A percentile compares a stretch with the other conserved stretches of the same genome.
Evolutionary conservation across 225 moss, liverwort and hornwort genomes (phyloP).

Genomic region (Bryoerythrophyllum caledonicum): DNA sequence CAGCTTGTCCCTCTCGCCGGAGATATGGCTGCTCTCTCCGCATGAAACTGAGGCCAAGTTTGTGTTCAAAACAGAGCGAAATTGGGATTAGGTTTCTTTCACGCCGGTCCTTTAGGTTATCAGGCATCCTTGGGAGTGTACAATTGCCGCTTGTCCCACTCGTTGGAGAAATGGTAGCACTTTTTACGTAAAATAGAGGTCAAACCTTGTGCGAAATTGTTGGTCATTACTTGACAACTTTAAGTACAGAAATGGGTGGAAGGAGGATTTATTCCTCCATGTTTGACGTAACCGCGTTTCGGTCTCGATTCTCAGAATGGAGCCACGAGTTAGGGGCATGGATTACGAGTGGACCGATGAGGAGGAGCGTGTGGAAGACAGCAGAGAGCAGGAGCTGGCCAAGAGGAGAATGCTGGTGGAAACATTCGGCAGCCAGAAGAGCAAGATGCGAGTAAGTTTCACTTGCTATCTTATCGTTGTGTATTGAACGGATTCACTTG

Average conservation of each 20-base stretch:
- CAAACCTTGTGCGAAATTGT: no score
- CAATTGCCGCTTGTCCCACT: no score
- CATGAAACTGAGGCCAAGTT: neutral
- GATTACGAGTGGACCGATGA: constrained; percentile 67
- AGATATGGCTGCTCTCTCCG: constrained; percentile 71
- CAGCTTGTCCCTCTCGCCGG: constrained; percentile 86
- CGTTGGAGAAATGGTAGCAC: no score
- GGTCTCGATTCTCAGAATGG: constrained; percentile 98
- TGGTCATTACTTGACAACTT: no score
- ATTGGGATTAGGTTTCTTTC: no score
- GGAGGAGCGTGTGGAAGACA: constrained; percentile 51
- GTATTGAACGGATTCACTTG: neutral
- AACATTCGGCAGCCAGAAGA: constrained; percentile 86
- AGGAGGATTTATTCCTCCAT: no score
- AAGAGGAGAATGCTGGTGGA: constrained; percentile 80
- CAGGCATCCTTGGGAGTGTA: no score
- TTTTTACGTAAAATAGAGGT: no score
- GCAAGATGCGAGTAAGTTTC: constrained; percentile 60
- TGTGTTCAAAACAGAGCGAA: neutral
- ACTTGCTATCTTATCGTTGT: neutral
- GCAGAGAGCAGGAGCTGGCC: constrained; percentile 45
- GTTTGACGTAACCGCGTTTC: constrained; percentile 17
- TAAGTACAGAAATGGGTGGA: no score
- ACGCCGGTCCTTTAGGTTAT: no score
- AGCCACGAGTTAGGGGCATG: constrained; percentile 86